phyloP scores from a whole-genome alignment of 768 basidiomycete genomes.

The Sarcomyxa edulis region DNA sequence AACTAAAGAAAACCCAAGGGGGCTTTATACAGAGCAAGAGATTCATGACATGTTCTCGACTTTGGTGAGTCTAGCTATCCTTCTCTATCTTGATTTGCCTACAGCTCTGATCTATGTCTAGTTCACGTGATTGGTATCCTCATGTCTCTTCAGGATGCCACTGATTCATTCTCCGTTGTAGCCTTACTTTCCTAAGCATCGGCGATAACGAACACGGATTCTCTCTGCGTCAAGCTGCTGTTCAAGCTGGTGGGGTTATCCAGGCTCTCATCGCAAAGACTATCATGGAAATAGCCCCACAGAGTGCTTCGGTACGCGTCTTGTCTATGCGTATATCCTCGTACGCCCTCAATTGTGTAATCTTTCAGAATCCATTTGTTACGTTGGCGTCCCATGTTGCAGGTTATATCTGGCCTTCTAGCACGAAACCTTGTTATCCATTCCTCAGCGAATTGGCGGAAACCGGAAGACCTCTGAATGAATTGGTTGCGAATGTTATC shows the following conservation, averaged over 20 bases:
- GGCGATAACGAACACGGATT: slow-evolving; percentile 9
- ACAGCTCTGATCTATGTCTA: no score
- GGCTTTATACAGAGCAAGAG: slow-evolving; percentile 41
- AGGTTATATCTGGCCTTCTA: slow-evolving; percentile 22
- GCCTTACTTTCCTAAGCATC: slow-evolving; percentile 13
- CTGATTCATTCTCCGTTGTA: slow-evolving; percentile 26
- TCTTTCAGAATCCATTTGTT: slow-evolving; percentile 24
- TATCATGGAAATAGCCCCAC: slow-evolving; percentile 5
- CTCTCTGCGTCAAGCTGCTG: slow-evolving; percentile 5
- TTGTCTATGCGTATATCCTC: no score
- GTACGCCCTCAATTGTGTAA: no score
- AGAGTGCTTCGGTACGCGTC: slow-evolving; percentile 19
- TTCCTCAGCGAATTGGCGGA: slow-evolving; percentile 33
- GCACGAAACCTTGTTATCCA: slow-evolving; percentile 27
- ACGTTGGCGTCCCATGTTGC: slow-evolving; percentile 18
- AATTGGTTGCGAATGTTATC: slow-evolving; percentile 37
- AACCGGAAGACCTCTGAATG: slow-evolving; percentile 31
- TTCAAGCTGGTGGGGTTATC: neutral
- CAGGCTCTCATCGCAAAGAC: slow-evolving; percentile 4
- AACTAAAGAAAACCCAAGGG: slow-evolving; percentile 36
- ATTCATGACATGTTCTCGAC: slow-evolving; percentile 37
- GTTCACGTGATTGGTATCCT: no score
- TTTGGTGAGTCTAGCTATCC: slow-evolving; percentile 19
- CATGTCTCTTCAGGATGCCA: no score
- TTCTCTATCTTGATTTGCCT: neutral